Evolutionary conservation across 768 basidiomycete species (phyloP), one percentile per base, ranked within the genome.

Genomic region (Chalciporus chontae): DNA sequence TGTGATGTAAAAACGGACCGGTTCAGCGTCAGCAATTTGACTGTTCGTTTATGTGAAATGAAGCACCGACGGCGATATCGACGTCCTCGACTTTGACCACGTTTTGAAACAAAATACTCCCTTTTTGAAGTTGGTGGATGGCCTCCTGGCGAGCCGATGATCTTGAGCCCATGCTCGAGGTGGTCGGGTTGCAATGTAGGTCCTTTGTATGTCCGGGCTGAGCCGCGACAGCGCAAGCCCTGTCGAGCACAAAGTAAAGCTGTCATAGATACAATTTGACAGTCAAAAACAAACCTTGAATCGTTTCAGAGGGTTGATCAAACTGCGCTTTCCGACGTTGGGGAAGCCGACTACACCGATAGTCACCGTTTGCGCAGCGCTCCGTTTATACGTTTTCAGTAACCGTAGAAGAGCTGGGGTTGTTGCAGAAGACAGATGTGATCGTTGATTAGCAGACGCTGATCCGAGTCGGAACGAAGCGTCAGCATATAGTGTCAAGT

Each of bases 301-400:
- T 32, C 92, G 73, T 69, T 93, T 94, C 45, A 99, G 71, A 39
- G 90, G 87, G 67, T 98, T 98, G 67, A 99, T 94, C 50, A 98
- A 64, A 61, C 85, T 89, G 49, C 91, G 94, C 72, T 98, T 98
- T 13, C 95, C 95, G 40, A 98, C 95, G 67, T 98, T 98, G 1
- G 95, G 95, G 69, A 93, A 95, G 2, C 95, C 95, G 4, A 97
- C 90, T 15, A 98, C 90, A 14, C 93, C 93, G 43, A 95, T 79
- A 0, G 90, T 93, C 44, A 91, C 74, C 54, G 81, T 87, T 27
- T 84, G 81, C 1, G 81, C 73, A 1, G 69, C 58, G 27, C 74
- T 81, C 1, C 84, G 85, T 54, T 84, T 87, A 66, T 87, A 90
- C 0, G 85, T 86, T 62, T 95, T 96, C 37, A 95, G 73, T 3